Evolutionary conservation across 1,139 yeast species (phyloP).

Genomic region (Arxiozyma slooffiae): DNA sequence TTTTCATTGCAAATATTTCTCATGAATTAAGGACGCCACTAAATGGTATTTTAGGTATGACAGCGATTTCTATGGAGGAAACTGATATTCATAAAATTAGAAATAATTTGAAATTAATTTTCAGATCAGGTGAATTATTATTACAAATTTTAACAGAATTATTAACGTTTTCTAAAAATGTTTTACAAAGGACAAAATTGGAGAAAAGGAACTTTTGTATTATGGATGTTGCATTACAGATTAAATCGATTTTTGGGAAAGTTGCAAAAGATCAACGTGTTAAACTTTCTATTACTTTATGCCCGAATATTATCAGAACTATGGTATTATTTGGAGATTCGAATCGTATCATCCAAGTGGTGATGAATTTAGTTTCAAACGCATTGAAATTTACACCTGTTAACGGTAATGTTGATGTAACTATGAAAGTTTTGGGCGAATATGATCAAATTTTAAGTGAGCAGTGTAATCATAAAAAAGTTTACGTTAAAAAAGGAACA

Average conservation of each 20-base stretch:
- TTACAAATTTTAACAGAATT: constrained; percentile 82
- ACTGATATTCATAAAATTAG: constrained; percentile 54
- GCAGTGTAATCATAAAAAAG: constrained; percentile 30
- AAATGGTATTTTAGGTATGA: constrained; percentile 93
- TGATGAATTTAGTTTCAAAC: constrained; percentile 80
- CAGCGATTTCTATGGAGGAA: constrained; percentile 87
- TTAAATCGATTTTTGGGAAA: constrained; percentile 78
- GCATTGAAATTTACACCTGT: constrained; percentile 83
- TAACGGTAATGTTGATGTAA: constrained; percentile 69
- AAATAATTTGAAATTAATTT: constrained; percentile 63
- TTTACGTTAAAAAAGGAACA: constrained; percentile 29
- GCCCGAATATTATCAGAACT: constrained; percentile 52
- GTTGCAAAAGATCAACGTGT: constrained; percentile 74
- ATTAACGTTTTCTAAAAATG: constrained; percentile 80
- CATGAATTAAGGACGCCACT: constrained; percentile 92
- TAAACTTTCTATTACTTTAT: constrained; percentile 44
- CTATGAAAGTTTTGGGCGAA: constrained; percentile 57
- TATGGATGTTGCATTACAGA: constrained; percentile 71
- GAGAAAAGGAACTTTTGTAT: constrained; percentile 70
- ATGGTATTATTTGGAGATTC: constrained; percentile 75
- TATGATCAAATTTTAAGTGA: constrained; percentile 46
- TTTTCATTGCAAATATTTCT: constrained; percentile 89
- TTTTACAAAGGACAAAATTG: constrained; percentile 73
- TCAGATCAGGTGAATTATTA: constrained; percentile 77
- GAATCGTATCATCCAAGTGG: constrained; percentile 74